These are phyloP conservation scores for Dujonia santamariae DNA, from an alignment of 1,139 yeast genomes.

Conservation along the genomic window DNA sequence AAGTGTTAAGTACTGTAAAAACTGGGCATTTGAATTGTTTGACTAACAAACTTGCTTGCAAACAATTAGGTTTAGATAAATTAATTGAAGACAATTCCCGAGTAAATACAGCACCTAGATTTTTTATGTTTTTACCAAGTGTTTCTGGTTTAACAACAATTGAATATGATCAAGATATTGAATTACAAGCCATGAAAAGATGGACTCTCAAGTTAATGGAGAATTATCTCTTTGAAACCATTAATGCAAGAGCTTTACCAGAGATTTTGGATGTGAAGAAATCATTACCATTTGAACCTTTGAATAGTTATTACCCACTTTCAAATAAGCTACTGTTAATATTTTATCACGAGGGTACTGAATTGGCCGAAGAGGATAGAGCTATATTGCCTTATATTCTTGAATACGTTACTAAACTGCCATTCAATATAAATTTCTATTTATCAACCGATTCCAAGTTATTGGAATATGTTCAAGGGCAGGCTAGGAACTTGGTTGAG, in stretches of 20 bases:
- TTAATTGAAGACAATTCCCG: constrained; percentile 11
- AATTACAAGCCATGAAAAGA: constrained; percentile 27
- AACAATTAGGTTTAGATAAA: constrained; percentile 39
- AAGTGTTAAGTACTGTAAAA: constrained; percentile 37
- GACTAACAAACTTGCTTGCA: constrained; percentile 47
- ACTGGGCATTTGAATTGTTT: constrained; percentile 61
- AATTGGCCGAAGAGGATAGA: constrained; percentile 57
- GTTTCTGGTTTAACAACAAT: constrained; percentile 30
- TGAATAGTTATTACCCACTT: constrained; percentile 38
- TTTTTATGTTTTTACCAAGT: constrained; percentile 41
- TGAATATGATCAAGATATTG: constrained; percentile 29
- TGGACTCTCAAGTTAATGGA: constrained; percentile 32
- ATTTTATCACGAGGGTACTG: constrained; percentile 50
- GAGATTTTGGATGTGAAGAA: constrained; percentile 40
- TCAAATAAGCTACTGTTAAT: constrained; percentile 47
- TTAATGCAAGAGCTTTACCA: constrained; percentile 35
- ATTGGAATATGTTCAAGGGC: constrained; percentile 35
- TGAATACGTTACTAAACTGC: constrained; percentile 55
- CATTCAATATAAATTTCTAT: constrained; percentile 52
- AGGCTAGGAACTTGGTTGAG: constrained; percentile 40
- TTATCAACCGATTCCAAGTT: constrained; percentile 45
- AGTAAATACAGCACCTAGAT: constrained; percentile 21
- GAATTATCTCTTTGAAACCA: constrained; percentile 36
- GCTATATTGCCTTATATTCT: constrained; percentile 56
- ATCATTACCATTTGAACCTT: constrained; percentile 30